Evolutionary conservation across 192 early-diverging fungal genomes (phyloP), one percentile per base, ranked within the genome.

Genomic region (Lunasporangiospora selenospora): DNA sequence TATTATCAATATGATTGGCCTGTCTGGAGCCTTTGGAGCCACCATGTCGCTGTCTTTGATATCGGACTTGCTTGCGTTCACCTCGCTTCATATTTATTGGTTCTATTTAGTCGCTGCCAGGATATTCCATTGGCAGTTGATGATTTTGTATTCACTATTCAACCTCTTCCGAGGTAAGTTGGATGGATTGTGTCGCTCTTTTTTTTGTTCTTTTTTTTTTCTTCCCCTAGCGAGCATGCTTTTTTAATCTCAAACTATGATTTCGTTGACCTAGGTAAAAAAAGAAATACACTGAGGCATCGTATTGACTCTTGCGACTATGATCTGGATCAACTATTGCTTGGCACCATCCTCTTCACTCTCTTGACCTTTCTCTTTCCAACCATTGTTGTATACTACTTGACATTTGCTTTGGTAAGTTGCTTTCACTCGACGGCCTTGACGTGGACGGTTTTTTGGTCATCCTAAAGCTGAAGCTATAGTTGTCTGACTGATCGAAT

Each of bases 301-400:
- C 86, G 98, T 27, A 91, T 95, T 21, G 98, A 99, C 75, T 86
- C 87, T 9, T 93, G 92, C 51, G 96, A 96, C 71, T 99, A 95
- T 71, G 92, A 89, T 64, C 60, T 98, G 19, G 98, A 98, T 59
- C 98, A 99, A 77, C 80, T 98, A 16, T 79, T 99, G 11, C 77
- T 98, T 10, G 97, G 98, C 0, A 95, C 98, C 0, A 92, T 97
- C 23, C 62, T 98, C 6, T 97, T 99, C 64, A 94, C 95, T 0
- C 66, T 99, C 41, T 79, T 98, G 32, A 88, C 91, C 6, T 99
- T 98, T 65, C 69, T 99, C 23, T 98, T 96, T 50, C 98, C 98
- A 0, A 99, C 98, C 3, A 90, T 97, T 0, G 82, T 91, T 0
- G 94, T 96, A 10, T 99, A 95, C 75, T 98, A 98, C 55, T 50